A percentile compares a stretch with the other conserved stretches of the same genome.
These are phyloP conservation scores for Quercus variabilis DNA, from an alignment of 306 rosid genomes.

Conservation along the genomic window DNA sequence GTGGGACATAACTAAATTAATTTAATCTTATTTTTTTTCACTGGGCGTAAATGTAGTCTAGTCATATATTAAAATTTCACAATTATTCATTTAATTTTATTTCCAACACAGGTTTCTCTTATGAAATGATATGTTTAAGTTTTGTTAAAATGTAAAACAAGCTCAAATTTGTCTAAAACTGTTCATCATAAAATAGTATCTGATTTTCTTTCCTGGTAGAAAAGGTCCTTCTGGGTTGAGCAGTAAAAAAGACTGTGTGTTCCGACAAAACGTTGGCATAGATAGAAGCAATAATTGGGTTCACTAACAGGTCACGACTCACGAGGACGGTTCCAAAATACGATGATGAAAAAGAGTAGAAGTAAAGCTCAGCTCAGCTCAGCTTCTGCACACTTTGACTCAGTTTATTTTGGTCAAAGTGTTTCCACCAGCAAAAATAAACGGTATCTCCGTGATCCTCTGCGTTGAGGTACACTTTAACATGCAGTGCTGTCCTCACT, in stretches of 20 bases:
- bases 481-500: not conserved
- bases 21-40: no score
- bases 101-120: no score
- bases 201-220: no score
- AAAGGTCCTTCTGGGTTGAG: no score
- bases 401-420: slow-evolving; percentile 13
- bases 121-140: no score
- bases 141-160: no score
- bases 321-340: not conserved
- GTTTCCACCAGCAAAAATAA: not conserved
- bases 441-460: slow-evolving; percentile 25
- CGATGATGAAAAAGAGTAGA: not conserved
- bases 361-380: slow-evolving; percentile 1
- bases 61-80: no score
- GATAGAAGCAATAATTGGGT: not conserved
- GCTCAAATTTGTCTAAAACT: no score
- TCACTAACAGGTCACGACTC: not conserved
- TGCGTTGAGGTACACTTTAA: slow-evolving; percentile 28
- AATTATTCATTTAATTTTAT: no score
- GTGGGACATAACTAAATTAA: no score
- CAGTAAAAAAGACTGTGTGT: not conserved
- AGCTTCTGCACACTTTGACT: slow-evolving; percentile 15
- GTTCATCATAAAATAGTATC: no score
- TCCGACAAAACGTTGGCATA: not conserved
- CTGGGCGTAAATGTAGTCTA: no score